Evolutionary conservation across 495 filamentous ascomycete genomes (phyloP), one percentile per base, ranked within the genome.

Genomic region (Pyrenopolyporus hunteri): DNA sequence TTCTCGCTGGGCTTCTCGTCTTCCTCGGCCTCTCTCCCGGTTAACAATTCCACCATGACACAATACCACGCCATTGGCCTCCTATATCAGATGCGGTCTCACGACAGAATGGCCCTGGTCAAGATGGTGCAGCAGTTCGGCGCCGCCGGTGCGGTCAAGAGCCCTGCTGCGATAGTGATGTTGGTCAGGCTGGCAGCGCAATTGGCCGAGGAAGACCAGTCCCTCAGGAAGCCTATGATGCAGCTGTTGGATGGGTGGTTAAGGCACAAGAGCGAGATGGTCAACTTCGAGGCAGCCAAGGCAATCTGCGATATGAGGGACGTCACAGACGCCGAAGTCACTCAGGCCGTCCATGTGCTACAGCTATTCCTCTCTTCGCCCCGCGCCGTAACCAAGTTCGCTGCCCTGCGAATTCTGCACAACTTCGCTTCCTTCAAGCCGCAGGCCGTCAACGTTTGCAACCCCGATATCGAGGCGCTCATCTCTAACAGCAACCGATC

Each of bases 41-140:
- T 88, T 42, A 91, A 88, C 74, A 88, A 87, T 58, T 91, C 88
- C 47, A 95, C 86, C 73, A 98, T 97, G 92, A 90, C 90, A 39
- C 94, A 99, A 74, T 99, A 98, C 76, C 94, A 99, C 74, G 94
- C 94, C 46, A 97, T 99, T 80, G 94, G 95, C 42, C 84, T 99
- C 29, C 75, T 99, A 39, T 98, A 97, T 71, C 94, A 98, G 77
- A 97, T 99, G 93, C 89, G 94, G 68, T 89, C 89, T 53, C 91
- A 96, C 63, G 94, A 99, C 74, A 85, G 94, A 68, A 99, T 98
- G 95, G 90, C 93, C 5, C 76, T 99, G 64, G 94, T 98, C n/a
- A 99, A 98, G 83, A 97, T 99, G 95, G 94, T 98, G 10, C 94
- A 99, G 76, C 95, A 98, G 72, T 97, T 96, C 69, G 90, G 91